Evolutionary conservation across 2,329 filamentous ascomycete species (phyloP).

Genomic region (Tolypocladium inflatum): DNA sequence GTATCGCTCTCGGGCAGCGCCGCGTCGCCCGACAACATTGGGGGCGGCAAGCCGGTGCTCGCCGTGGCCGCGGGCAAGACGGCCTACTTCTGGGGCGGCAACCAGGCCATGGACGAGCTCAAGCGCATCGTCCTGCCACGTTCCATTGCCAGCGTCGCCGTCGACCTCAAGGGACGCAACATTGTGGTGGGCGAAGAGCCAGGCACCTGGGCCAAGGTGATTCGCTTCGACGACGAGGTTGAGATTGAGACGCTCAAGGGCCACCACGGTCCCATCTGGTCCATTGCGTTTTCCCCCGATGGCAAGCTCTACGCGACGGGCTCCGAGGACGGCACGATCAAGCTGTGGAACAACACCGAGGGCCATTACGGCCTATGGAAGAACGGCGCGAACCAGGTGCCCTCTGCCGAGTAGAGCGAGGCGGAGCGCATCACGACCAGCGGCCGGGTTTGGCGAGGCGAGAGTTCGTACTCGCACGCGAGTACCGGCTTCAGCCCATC

Average conservation of each 20-base stretch:
- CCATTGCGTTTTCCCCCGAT: conserved; percentile 86
- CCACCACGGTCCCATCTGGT: conserved; percentile 97
- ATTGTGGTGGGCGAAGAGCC: conserved; percentile 85
- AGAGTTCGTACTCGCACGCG: conserved; percentile 1
- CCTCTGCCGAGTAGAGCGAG: conserved; percentile 25
- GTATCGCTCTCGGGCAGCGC: conserved; percentile 54
- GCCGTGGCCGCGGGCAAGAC: conserved; percentile 91
- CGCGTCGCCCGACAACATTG: conserved; percentile 51
- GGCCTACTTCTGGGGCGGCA: conserved; percentile 83
- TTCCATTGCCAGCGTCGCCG: conserved; percentile 81
- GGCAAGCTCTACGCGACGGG: conserved; percentile 94
- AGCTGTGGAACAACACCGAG: conserved; percentile 70
- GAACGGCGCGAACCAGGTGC: conserved; percentile 28
- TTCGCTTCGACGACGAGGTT: conserved; percentile 73
- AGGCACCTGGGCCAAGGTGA: conserved; percentile 95
- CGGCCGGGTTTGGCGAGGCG: conserved; percentile 1
- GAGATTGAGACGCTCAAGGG: conserved; percentile 93
- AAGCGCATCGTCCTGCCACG: conserved; percentile 75
- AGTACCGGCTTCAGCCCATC: conserved; percentile 7
- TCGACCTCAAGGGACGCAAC: conserved; percentile 72
- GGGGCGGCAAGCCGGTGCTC: conserved; percentile 61
- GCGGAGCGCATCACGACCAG: conserved; percentile 9
- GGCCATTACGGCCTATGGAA: conserved; percentile 57
- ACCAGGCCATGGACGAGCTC: conserved; percentile 57
- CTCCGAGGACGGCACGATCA: conserved; percentile 95